Percentiles rank a stretch among this genome's conserved stretches.
phyloP scores from a whole-genome alignment of 2,329 filamentous ascomycete species.

The Aspergillus sp. region DNA sequence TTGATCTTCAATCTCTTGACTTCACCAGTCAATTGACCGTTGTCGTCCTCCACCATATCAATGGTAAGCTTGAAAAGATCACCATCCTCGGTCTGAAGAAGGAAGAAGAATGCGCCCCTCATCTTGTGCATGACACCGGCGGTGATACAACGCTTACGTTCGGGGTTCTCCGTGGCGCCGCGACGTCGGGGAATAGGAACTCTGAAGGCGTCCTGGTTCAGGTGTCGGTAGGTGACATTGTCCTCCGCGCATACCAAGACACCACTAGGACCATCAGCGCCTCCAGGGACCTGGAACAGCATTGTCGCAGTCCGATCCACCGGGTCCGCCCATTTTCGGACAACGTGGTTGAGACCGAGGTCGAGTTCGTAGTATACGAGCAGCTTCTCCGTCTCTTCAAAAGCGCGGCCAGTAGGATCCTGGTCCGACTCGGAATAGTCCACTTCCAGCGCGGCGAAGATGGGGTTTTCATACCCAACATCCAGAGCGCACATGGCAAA shows the following conservation, averaged over 20 bases:
- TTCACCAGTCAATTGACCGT: conserved; percentile 75
- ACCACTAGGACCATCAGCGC: conserved; percentile 88
- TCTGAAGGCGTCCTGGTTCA: conserved; percentile 84
- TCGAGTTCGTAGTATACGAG: conserved; percentile 98
- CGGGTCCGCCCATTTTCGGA: conserved; percentile 91
- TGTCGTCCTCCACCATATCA: conserved; percentile 79
- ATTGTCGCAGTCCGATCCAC: conserved; percentile 87
- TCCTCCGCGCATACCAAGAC: conserved; percentile 94
- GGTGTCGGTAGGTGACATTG: conserved; percentile 94
- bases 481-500: conserved; percentile 86
- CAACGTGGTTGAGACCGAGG: conserved; percentile 92
- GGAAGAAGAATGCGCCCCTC: conserved; percentile 94
- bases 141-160: conserved; percentile 82
- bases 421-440: conserved; percentile 91
- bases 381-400: conserved; percentile 79
- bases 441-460: conserved; percentile 91
- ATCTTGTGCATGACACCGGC: conserved; percentile 97
- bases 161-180: conserved; percentile 87
- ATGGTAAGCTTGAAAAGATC: conserved; percentile 96
- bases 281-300: conserved; percentile 93
- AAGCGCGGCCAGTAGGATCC: conserved; percentile 81
- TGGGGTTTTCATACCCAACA: conserved; percentile 93
- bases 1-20: conserved; percentile 86
- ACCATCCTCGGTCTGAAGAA: conserved; percentile 95
- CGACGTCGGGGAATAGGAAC: conserved; percentile 84